phyloP scores from a whole-genome alignment of 2,329 filamentous ascomycete genomes.

The Ophiocordyceps sinensis region DNA sequence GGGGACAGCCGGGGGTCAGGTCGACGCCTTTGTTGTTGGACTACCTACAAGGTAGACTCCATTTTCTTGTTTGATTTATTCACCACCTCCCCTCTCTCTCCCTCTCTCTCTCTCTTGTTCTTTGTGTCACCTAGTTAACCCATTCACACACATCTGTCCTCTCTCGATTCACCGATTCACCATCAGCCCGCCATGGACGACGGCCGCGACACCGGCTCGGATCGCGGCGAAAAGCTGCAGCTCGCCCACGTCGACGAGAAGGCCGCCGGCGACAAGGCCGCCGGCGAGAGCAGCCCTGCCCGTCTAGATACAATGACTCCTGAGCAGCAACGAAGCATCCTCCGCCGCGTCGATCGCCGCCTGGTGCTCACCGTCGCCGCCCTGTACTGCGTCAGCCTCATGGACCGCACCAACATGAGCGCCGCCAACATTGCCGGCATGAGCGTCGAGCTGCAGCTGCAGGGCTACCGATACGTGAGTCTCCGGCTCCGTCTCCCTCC shows the following conservation, averaged over 20 bases:
- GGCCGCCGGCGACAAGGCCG: background rate
- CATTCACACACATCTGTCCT: background rate
- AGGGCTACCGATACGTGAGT: constrained; percentile 31
- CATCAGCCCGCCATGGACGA: background rate
- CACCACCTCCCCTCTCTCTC: too few species aligned
- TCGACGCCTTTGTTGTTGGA: too few species aligned
- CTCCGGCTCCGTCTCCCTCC: too few species aligned
- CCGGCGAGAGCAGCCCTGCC: background rate
- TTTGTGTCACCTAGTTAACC: background rate
- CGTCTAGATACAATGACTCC: constrained; percentile 33
- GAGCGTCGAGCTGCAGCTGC: constrained; percentile 29
- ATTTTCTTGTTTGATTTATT: too few species aligned
- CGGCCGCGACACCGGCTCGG: constrained; percentile 9
- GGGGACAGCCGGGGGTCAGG: too few species aligned
- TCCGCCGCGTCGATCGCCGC: constrained; percentile 53
- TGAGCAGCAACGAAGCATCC: constrained; percentile 51
- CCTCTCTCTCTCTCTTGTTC: too few species aligned
- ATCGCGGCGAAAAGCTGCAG: constrained; percentile 8
- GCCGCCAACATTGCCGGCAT: constrained; percentile 58
- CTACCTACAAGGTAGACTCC: too few species aligned
- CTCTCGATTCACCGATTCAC: background rate
- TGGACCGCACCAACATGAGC: constrained; percentile 69
- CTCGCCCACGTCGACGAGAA: constrained; percentile 8
- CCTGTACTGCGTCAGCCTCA: constrained; percentile 62
- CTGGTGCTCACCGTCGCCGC: constrained; percentile 46